Evolutionary conservation across 768 basidiomycete species (phyloP).

Genomic region (Crucibulum laeve): DNA sequence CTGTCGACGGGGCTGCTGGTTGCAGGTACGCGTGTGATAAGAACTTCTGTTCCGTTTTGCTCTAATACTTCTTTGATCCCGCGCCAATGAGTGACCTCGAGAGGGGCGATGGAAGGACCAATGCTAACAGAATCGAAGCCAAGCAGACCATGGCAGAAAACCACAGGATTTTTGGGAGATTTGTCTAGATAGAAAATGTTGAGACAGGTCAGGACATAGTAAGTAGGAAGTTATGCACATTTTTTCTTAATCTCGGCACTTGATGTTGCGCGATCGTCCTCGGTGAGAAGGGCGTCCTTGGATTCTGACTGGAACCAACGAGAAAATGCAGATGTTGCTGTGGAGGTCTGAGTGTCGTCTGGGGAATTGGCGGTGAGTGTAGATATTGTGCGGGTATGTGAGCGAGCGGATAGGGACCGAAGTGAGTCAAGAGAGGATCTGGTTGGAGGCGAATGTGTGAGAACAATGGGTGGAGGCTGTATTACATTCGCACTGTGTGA

Average conservation of each 20-base stretch:
- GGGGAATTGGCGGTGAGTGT: conserved; percentile 11
- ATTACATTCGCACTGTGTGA: conserved; percentile 12
- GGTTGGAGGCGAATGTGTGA: conserved; percentile 34
- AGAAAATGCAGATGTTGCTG: conserved; percentile 21
- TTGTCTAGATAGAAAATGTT: conserved; percentile 43
- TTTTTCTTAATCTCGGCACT: conserved; percentile 46
- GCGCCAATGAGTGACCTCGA: conserved; percentile 94
- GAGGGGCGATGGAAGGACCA: conserved; percentile 67
- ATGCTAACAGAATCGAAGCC: conserved; percentile 86
- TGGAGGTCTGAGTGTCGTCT: conserved; percentile 2
- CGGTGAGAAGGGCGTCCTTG: conserved; percentile 38
- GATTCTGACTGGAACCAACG: conserved; percentile 55
- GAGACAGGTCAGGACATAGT: not conserved
- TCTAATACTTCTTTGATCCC: conserved; percentile 93
- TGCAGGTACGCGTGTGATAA: conserved; percentile 92
- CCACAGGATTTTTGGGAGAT: conserved; percentile 77
- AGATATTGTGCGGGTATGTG: conserved; percentile 7
- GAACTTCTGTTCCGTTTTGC: conserved; percentile 81
- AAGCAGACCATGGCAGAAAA: conserved; percentile 94
- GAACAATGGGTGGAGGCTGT: conserved; percentile 25
- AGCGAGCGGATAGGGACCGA: conserved; percentile 36
- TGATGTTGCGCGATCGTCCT: conserved; percentile 50
- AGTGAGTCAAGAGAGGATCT: conserved; percentile 57
- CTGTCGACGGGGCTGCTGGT: conserved; percentile 86
- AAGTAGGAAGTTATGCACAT: conserved; percentile 39